Evolutionary conservation across 78 protist species (phyloP).

Genomic region (Trichosphaerium sp.): DNA sequence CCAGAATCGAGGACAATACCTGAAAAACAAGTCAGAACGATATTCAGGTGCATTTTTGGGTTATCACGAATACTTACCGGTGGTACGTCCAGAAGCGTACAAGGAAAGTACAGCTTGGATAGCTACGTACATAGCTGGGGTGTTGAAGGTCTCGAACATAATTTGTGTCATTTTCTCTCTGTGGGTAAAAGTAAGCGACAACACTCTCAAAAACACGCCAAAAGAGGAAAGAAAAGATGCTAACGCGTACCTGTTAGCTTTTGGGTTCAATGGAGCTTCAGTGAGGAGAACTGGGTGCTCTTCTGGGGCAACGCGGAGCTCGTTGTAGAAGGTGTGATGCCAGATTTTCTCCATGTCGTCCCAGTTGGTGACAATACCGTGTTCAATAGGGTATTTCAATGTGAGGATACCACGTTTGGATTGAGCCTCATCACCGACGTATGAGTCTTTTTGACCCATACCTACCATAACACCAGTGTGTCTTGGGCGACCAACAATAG

Average conservation of each 20-base stretch:
- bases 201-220: no score
- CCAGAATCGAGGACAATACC: slow-evolving; percentile 96
- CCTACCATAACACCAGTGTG: slow-evolving; percentile 33
- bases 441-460: slow-evolving; percentile 66
- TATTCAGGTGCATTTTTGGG: no score
- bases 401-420: slow-evolving; percentile 70
- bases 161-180: slow-evolving; percentile 88
- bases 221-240: no score
- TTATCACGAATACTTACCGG: no score
- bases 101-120: slow-evolving; percentile 90
- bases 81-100: slow-evolving; percentile 77
- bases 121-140: slow-evolving; percentile 85
- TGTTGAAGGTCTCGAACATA: slow-evolving; percentile 92
- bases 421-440: slow-evolving; percentile 87
- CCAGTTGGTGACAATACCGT: slow-evolving; percentile 91
- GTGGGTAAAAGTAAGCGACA: no score
- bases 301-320: slow-evolving; percentile 85
- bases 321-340: slow-evolving; percentile 93
- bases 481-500: slow-evolving; percentile 63
- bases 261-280: slow-evolving; percentile 96
- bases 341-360: slow-evolving; percentile 83
- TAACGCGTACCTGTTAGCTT: no score
- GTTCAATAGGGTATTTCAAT: slow-evolving; percentile 89
- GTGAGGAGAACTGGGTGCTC: slow-evolving; percentile 93
- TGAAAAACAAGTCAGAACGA: no score